These are phyloP conservation scores for Lineolata rhizophorae DNA, from an alignment of 495 filamentous ascomycete species.

Conservation along the genomic window DNA sequence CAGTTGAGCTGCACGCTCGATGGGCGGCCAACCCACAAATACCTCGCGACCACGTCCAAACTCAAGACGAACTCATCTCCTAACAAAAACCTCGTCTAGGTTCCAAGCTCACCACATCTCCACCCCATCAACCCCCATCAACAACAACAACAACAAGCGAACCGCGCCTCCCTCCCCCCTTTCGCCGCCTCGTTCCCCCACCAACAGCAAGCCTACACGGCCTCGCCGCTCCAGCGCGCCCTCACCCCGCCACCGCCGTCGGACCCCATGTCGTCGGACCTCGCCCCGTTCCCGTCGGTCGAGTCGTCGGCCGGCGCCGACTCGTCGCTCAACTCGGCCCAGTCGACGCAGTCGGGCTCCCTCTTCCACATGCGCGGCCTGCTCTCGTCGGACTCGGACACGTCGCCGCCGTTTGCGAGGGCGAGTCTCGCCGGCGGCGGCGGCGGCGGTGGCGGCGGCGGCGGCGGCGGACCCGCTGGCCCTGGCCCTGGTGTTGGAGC, in stretches of 20 bases:
- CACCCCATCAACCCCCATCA: no score
- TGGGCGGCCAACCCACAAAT: neutral
- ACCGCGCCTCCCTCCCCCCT: slow-evolving; percentile 63
- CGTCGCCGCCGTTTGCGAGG: slow-evolving; percentile 29
- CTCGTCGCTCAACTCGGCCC: slow-evolving; percentile 33
- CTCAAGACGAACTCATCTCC: no score
- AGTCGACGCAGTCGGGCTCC: slow-evolving; percentile 29
- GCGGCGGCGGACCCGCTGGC: no score
- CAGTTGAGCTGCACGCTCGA: neutral
- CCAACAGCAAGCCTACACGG: slow-evolving; percentile 35
- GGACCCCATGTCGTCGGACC: slow-evolving; percentile 34
- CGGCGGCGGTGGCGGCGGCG: no score
- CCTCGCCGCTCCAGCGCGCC: slow-evolving; percentile 68
- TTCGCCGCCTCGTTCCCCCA: slow-evolving; percentile 36
- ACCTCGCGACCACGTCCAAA: no score
- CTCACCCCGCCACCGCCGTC: slow-evolving; percentile 53
- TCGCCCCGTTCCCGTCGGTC: slow-evolving; percentile 66
- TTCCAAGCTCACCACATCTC: slow-evolving; percentile 42
- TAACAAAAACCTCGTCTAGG: no score
- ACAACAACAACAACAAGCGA: no score
- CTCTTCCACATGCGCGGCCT: slow-evolving; percentile 43
- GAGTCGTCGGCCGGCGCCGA: slow-evolving; percentile 26
- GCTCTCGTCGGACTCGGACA: no score
- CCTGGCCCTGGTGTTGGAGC: no score
- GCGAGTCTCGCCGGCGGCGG: no score